Conservation (phyloP, 495 filamentous ascomycete genomes). For the Aspergillus biplanus region DNA sequence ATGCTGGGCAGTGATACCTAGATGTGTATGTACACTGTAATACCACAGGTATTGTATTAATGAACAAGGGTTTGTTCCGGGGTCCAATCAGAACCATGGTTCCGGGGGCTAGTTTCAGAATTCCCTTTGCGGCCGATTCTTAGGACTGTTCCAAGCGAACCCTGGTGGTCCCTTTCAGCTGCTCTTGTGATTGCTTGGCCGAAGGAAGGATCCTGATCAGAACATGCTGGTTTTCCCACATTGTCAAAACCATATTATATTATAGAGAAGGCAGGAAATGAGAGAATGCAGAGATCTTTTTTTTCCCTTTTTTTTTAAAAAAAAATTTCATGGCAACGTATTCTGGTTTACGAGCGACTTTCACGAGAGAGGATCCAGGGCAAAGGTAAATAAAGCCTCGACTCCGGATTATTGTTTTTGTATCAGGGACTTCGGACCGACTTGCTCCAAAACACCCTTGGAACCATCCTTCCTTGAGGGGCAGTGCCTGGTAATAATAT, state of each 20-base stretch:
- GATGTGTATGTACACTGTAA: slow-evolving; percentile 7
- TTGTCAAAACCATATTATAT: background rate
- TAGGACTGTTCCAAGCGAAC: background rate
- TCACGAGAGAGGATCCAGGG: too few relatives aligned
- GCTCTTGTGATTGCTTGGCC: background rate
- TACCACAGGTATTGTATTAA: slow-evolving; percentile 3
- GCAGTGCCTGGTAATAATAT: too few relatives aligned
- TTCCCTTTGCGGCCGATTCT: slow-evolving; percentile 4
- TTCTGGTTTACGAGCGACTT: too few relatives aligned
- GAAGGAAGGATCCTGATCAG: background rate
- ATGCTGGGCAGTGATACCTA: background rate
- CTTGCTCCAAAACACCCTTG: background rate
- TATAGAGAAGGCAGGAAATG: background rate
- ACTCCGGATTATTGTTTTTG: too few relatives aligned
- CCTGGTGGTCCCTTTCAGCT: background rate
- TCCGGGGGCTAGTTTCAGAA: slow-evolving; percentile 15
- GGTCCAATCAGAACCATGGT: slow-evolving; percentile 10
- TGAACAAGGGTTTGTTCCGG: background rate
- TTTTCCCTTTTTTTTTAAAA: background rate
- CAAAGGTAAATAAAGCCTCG: too few relatives aligned
- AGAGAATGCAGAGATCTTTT: background rate
- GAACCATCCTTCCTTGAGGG: background rate
- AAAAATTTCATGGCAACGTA: too few relatives aligned
- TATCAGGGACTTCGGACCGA: too few relatives aligned
- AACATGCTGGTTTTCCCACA: background rate